These are phyloP conservation scores for Isoetes taiwanensis DNA, from an alignment of 75 land plant genomes.

Conservation along the genomic window DNA sequence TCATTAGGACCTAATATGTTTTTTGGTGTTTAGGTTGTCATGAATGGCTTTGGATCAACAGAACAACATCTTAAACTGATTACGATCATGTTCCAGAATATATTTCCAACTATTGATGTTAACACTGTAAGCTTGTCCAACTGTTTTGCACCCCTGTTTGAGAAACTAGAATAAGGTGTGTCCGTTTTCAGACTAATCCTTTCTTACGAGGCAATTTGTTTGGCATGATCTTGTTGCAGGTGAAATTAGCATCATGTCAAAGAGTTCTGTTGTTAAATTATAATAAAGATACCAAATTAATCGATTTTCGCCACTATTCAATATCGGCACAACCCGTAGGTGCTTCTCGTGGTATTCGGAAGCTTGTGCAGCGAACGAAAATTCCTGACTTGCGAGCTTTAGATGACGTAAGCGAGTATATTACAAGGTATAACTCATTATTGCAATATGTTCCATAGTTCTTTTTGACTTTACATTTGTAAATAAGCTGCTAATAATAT, in stretches of 20 bases:
- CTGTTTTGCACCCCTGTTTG: neutral
- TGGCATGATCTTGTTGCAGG: slow-evolving; percentile 32
- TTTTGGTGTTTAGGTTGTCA: slow-evolving; percentile 49
- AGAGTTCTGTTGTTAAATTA: slow-evolving; percentile 79
- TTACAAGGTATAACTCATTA: slow-evolving; percentile 94
- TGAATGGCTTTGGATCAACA: slow-evolving; percentile 83
- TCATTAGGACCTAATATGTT: neutral
- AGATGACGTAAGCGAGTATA: slow-evolving; percentile 85
- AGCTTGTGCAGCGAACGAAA: slow-evolving; percentile 81
- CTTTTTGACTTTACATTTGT: too few species aligned
- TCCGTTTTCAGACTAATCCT: neutral
- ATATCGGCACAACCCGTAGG: slow-evolving; percentile 87
- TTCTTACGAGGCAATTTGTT: neutral
- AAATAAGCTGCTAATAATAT: too few species aligned
- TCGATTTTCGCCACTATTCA: slow-evolving; percentile 94
- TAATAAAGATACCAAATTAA: slow-evolving; percentile 66
- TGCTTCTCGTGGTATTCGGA: slow-evolving; percentile 74
- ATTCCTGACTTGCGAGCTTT: slow-evolving; percentile 82
- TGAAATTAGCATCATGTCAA: slow-evolving; percentile 83
- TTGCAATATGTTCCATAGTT: too few species aligned
- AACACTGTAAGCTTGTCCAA: slow-evolving; percentile 51
- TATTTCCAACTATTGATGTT: slow-evolving; percentile 88
- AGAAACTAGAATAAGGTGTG: neutral
- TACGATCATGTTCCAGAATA: slow-evolving; percentile 82
- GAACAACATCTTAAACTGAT: slow-evolving; percentile 80